These are phyloP conservation scores for Phaffia australis DNA, from an alignment of 768 basidiomycete genomes.

Conservation along the genomic window DNA sequence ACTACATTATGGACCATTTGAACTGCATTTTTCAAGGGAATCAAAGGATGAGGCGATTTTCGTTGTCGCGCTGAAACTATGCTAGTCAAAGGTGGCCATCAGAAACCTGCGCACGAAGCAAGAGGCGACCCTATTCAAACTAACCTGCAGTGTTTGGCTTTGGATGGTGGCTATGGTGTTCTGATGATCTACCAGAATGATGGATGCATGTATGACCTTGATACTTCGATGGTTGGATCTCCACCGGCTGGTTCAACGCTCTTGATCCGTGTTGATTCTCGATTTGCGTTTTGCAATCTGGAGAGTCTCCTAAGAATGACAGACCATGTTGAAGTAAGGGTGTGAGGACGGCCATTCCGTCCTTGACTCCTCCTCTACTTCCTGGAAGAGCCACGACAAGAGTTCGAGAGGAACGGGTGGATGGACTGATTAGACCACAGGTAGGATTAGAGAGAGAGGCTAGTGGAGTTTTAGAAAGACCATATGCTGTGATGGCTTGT, in stretches of 20 bases:
- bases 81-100: conserved; percentile 40
- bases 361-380: conserved; percentile 71
- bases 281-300: neutral
- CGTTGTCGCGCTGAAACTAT: conserved; percentile 61
- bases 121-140: conserved; percentile 34
- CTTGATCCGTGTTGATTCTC: conserved; percentile 13
- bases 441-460: conserved; percentile 75
- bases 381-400: conserved; percentile 74
- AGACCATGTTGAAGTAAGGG: conserved; percentile 26
- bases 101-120: neutral
- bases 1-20: conserved; percentile 47
- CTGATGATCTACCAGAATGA: conserved; percentile 37
- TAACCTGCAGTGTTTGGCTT: conserved; percentile 43
- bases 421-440: conserved; percentile 48
- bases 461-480: conserved; percentile 61
- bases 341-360: conserved; percentile 44
- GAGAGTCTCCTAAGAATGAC: conserved; percentile 3
- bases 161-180: conserved; percentile 38
- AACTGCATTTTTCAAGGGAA: conserved; percentile 59
- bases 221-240: neutral
- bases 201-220: conserved; percentile 27
- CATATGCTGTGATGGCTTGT: conserved; percentile 58
- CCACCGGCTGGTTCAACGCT: neutral
- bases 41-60: conserved; percentile 62
- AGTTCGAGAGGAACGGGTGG: conserved; percentile 43